Evolutionary conservation across 2,329 filamentous ascomycete species (phyloP).

Genomic region (Clarireedia paspali): DNA sequence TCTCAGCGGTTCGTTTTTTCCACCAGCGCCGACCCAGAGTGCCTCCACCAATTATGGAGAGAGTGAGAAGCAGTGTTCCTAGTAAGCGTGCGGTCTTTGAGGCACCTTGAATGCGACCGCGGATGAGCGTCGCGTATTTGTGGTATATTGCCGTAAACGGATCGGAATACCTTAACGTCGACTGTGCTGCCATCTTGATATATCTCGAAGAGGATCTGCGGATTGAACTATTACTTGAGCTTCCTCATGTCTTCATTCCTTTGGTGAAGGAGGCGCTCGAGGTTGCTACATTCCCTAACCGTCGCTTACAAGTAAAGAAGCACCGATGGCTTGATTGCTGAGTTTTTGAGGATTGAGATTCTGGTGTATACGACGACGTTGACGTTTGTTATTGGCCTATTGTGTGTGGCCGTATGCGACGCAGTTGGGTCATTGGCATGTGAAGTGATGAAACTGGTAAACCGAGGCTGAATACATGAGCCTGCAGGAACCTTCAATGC

Average conservation of each 20-base stretch:
- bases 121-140: constrained; percentile 48
- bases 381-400: too few species aligned
- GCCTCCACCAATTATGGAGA: constrained; percentile 71
- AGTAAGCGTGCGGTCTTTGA: constrained; percentile 66
- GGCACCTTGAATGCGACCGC: constrained; percentile 50
- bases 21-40: constrained; percentile 77
- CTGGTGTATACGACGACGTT: too few species aligned
- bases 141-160: constrained; percentile 57
- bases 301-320: background rate
- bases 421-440: background rate
- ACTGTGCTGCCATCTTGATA: constrained; percentile 73
- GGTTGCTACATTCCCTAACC: constrained; percentile 5
- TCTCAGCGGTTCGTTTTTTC: constrained; percentile 64
- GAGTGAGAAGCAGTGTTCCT: constrained; percentile 65
- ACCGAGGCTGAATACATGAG: constrained; percentile 7
- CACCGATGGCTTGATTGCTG: background rate
- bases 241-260: constrained; percentile 5
- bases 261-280: background rate
- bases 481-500: constrained; percentile 2
- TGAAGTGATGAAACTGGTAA: background rate
- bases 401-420: too few species aligned
- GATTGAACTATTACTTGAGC: constrained; percentile 1
- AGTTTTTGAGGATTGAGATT: background rate
- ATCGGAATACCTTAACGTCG: constrained; percentile 68
- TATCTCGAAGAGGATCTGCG: background rate